phyloP scores from a whole-genome alignment of 257 asterid species.

The Solanum bukasovii region DNA sequence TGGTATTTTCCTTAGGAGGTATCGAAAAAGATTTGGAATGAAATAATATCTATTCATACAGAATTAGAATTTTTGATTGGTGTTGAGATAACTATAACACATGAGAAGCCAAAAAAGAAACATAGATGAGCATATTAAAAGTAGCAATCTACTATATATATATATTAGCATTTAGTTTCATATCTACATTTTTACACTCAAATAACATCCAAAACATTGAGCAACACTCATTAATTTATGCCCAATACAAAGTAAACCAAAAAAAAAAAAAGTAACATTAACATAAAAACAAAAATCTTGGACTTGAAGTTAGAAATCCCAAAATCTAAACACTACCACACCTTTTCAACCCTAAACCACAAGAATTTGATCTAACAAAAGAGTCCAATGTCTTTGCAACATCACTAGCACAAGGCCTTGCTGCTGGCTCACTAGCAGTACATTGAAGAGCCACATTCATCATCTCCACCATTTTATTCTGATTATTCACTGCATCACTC shows the following conservation, averaged over 20 bases:
- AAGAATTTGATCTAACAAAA: conserved; percentile 29
- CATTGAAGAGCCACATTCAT: conserved; percentile 78
- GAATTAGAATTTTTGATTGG: no score
- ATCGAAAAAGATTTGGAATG: no score
- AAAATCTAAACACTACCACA: conserved; percentile 14
- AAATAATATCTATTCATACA: neutral
- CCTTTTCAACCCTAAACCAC: conserved; percentile 35
- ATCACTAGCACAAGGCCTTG: conserved; percentile 46
- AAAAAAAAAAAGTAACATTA: neutral
- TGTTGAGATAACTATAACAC: neutral
- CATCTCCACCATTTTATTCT: conserved; percentile 52
- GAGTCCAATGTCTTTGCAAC: conserved; percentile 40
- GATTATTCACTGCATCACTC: conserved; percentile 10
- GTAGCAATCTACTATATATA: neutral
- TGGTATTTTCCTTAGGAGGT: no score
- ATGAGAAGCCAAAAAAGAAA: neutral
- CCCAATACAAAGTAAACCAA: neutral
- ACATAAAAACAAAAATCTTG: conserved; percentile 1
- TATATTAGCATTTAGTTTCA: neutral
- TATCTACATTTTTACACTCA: conserved; percentile 19
- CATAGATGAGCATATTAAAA: neutral
- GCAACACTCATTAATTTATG: conserved; percentile 6
- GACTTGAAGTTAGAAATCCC: conserved; percentile 6
- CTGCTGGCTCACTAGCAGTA: conserved; percentile 57
- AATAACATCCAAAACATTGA: conserved; percentile 27